Percentiles rank a stretch among this genome's conserved stretches.
phyloP scores from a whole-genome alignment of 495 filamentous ascomycete species.

The Aspergillus diversus region DNA sequence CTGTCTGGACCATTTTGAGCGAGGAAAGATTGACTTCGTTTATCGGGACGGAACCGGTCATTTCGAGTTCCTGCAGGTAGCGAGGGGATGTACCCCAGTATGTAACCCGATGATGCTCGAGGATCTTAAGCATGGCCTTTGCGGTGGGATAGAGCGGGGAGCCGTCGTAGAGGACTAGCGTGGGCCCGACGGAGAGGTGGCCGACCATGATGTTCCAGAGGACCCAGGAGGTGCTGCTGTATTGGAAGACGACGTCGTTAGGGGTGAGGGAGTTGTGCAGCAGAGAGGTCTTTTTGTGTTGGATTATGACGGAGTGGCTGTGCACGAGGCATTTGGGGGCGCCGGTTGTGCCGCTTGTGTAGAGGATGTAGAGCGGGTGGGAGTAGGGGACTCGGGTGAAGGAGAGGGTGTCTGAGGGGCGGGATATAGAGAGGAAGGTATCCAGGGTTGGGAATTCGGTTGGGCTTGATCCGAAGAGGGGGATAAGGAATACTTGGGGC shows the following conservation, averaged over 20 bases:
- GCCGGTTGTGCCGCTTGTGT: neutral
- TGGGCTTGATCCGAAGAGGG: neutral
- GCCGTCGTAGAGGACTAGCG: conserved; percentile 61
- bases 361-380: neutral
- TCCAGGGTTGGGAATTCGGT: neutral
- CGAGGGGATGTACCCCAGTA: conserved; percentile 73
- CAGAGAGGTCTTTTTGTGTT: neutral
- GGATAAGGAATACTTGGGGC: neutral
- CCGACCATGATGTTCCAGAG: conserved; percentile 2
- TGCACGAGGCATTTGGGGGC: neutral
- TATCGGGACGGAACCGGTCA: conserved; percentile 58
- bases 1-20: conserved; percentile 63
- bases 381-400: neutral
- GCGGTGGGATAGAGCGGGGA: conserved; percentile 71
- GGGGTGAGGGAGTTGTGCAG: neutral
- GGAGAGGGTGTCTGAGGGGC: neutral
- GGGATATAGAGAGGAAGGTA: neutral
- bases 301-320: neutral
- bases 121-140: conserved; percentile 59
- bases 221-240: neutral
- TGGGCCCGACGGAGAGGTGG: neutral
- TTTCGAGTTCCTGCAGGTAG: conserved; percentile 70
- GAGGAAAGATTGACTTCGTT: conserved; percentile 61
- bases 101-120: conserved; percentile 50
- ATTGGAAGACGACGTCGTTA: neutral